Base-by-base conservation (phyloP, 768 basidiomycete species). In the Lentinula lateritia region DNA sequence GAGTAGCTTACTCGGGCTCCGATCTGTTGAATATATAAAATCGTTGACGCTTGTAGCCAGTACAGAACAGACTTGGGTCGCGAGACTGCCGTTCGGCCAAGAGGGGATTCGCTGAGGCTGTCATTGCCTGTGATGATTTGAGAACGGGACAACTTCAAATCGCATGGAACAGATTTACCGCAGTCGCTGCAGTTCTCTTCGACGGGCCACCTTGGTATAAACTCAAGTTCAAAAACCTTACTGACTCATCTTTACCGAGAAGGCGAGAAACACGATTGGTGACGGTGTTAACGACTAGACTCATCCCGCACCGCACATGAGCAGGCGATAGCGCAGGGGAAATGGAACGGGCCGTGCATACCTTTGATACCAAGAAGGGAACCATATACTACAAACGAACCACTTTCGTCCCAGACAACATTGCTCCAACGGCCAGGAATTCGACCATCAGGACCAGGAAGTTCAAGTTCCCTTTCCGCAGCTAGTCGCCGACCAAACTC, bases 401-500 rank as follows among this genome's bases (percentile, higher is more conserved):
- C 95, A 64, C 90, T 95, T 74, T 99, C 97, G 69, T 99, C 97
- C 95, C 95, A 99, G n/a, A 94, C 83, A 0, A 87, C 92, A 70
- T 92, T 95, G 32, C 86, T 91, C 80, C 90, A 94, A 67, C 86
- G 83, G 23, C 87, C 91, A 58, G 86, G 89, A 61, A 83, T 77
- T 57, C 77, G 79, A 34, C 88, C 88, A 69, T 92, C 90, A 3
- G 86, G 85, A 12, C 87, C 89, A 41, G 89, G 86, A 60, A 89
- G 75, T 75, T 98, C 95, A 46, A 99, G 74, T 69, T 98, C 97
- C 63, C 92, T 81, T 73, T 99, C 97, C 35, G 88, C 79, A 3
- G 96, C 96, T 64, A 98, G 77, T n/a, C 96, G 83, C 61, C 96
- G 80, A n/a, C 96, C 95, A 69, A 99, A 98, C 72, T 99, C 97